phyloP scores from a whole-genome alignment of 495 filamentous ascomycete genomes.

The Trichodelitschia bisporula region DNA sequence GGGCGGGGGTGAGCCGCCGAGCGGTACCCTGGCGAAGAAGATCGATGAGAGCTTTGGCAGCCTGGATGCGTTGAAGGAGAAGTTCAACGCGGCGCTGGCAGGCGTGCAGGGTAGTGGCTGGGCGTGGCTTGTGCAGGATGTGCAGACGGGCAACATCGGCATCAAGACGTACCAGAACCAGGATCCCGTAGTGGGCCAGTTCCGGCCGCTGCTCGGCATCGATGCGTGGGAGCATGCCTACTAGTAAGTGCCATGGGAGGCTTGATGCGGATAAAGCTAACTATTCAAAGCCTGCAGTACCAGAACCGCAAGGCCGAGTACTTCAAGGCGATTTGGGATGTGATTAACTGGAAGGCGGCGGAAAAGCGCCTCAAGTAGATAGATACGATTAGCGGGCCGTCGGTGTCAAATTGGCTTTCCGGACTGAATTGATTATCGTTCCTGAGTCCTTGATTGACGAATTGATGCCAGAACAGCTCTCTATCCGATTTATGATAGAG shows the following conservation, averaged over 20 bases:
- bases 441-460: too few species aligned
- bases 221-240: conserved; percentile 95
- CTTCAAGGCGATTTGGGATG: conserved; percentile 89
- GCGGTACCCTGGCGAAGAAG: conserved; percentile 34
- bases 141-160: conserved; percentile 40
- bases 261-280: background rate
- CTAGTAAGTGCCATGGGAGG: conserved; percentile 29
- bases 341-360: conserved; percentile 91
- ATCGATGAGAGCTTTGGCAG: conserved; percentile 59
- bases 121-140: conserved; percentile 85
- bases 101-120: conserved; percentile 88
- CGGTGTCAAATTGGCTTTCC: too few species aligned
- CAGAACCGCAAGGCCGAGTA: conserved; percentile 98
- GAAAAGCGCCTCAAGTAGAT: conserved; percentile 48
- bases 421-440: too few species aligned
- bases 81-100: conserved; percentile 54
- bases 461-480: too few species aligned
- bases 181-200: conserved; percentile 77
- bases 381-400: background rate
- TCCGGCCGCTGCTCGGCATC: conserved; percentile 66
- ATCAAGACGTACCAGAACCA: conserved; percentile 72
- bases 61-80: conserved; percentile 46
- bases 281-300: conserved; percentile 51
- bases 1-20: conserved; percentile 57
- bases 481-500: too few species aligned